Base-by-base conservation (phyloP, 139 green algal species). In the Volvox reticuliferus region DNA sequence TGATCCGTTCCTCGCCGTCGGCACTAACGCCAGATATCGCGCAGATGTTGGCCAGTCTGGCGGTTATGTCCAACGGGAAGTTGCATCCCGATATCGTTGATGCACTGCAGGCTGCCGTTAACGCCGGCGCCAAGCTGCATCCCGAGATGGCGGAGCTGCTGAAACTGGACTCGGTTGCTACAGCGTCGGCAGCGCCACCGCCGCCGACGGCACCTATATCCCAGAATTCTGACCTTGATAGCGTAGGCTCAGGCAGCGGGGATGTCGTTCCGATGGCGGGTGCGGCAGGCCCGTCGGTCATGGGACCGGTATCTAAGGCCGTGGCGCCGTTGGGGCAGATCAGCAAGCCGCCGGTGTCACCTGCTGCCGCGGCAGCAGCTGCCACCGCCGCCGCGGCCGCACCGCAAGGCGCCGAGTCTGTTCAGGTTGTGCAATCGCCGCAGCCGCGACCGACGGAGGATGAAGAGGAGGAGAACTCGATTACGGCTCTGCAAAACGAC, bases 71-170 rank as follows among this genome's bases (percentile, higher is more conserved):
- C 44, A 71, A 32, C 61, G 87, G 87, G 36, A 30, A 37, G 28
- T 75, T 91, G 61, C 87, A 91, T 50, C 87, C 87, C 0, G 87
- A 91, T 32, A 86, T 91, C 26, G 61, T 24, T 18, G 62, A 86
- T 22, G 87, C 87, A 33, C 76, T 91, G 76, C 87, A 77, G 13
- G 24, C 21, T 2, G 76, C 87, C n/a, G 61, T 85, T 30, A 62
- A 33, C 24, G 76, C 33, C 9, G 87, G 87, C 55, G 87, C 87
- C 61, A 67, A 32, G 87, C 76, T 91, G 33, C 87, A 91, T 55
- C 87, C 87, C 24, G 87, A 91, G 87, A 86, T 91, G 33, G 76
- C 61, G 61, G 87, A 91, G 87, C 87, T 91, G 76, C 87, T 91
- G 55, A 75, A 26, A 32, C 5, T 84, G 16, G 73, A 83, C 69